phyloP scores from a whole-genome alignment of 1,139 yeast species.

The Pichia sp. region DNA sequence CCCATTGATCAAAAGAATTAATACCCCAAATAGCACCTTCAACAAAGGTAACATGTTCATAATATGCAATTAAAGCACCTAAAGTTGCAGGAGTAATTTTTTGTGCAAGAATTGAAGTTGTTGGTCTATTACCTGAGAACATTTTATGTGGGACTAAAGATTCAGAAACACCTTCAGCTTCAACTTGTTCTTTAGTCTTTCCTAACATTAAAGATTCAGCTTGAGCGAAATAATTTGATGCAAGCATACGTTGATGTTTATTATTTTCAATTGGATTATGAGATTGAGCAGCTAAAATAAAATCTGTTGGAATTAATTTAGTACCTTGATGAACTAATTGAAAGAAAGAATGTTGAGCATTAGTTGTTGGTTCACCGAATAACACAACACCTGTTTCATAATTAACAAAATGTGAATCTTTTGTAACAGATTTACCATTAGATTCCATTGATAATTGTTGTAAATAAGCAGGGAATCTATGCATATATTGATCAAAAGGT shows the following conservation, averaged over 20 bases:
- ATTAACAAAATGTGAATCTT: conserved; percentile 83
- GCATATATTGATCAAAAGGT: conserved; percentile 97
- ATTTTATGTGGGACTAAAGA: conserved; percentile 90
- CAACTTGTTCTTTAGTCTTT: conserved; percentile 76
- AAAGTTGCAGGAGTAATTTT: conserved; percentile 92
- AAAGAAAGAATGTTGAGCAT: conserved; percentile 99
- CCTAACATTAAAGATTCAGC: conserved; percentile 98
- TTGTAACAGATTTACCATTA: conserved; percentile 94
- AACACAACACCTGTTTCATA: conserved; percentile 94
- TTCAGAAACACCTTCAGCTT: conserved; percentile 84
- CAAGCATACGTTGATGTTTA: conserved; percentile 95
- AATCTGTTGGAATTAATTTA: conserved; percentile 93
- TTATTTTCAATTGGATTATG: conserved; percentile 95
- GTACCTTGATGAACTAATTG: conserved; percentile 99
- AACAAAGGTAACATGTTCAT: conserved; percentile 93
- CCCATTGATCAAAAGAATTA: conserved; percentile 99
- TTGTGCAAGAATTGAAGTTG: conserved; percentile 93
- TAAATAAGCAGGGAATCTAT: conserved; percentile 97
- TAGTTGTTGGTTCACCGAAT: conserved; percentile 98
- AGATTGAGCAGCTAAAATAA: conserved; percentile 93
- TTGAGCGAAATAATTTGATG: conserved; percentile 97
- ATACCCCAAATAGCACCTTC: conserved; percentile 99
- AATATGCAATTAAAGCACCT: conserved; percentile 94
- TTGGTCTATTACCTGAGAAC: conserved; percentile 97
- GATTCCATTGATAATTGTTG: conserved; percentile 99